phyloP scores from a whole-genome alignment of 2,329 filamentous ascomycete genomes.

The Stagonosporopsis tanaceti region DNA sequence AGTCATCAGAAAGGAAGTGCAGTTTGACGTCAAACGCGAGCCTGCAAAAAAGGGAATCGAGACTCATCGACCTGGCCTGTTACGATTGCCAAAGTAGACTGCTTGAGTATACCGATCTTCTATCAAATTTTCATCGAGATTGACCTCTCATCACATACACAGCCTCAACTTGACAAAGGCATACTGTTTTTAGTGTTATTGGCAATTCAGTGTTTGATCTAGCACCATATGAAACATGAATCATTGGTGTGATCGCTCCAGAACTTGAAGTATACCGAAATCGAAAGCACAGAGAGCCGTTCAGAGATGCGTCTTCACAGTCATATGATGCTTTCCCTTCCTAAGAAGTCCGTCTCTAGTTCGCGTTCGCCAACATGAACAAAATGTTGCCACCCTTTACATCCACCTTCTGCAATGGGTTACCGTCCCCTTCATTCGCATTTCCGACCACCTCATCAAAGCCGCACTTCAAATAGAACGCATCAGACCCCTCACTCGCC shows the following conservation, averaged over 20 bases:
- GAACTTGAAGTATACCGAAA: too few species aligned
- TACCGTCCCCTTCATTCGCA: slow-evolving; percentile 43
- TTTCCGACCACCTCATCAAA: slow-evolving; percentile 47
- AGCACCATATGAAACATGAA: too few species aligned
- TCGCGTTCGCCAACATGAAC: slow-evolving; percentile 30
- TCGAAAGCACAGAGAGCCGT: too few species aligned
- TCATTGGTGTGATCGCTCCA: too few species aligned
- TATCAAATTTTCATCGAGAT: too few species aligned
- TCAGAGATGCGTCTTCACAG: too few species aligned
- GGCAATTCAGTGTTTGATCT: too few species aligned
- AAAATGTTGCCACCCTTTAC: slow-evolving; percentile 44
- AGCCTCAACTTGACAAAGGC: too few species aligned
- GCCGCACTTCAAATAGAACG: slow-evolving; percentile 51
- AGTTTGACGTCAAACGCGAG: slow-evolving; percentile 28
- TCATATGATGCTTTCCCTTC: background rate
- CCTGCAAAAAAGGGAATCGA: slow-evolving; percentile 7
- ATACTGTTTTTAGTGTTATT: too few species aligned
- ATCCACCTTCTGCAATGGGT: slow-evolving; percentile 34
- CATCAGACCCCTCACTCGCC: slow-evolving; percentile 50
- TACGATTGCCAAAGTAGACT: background rate
- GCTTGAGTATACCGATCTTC: background rate
- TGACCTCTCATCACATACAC: too few species aligned
- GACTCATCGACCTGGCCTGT: background rate
- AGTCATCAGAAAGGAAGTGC: slow-evolving; percentile 33
- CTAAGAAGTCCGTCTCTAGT: background rate